phyloP scores from a whole-genome alignment of 208 protist species.

The Trypanosoma caninum region DNA sequence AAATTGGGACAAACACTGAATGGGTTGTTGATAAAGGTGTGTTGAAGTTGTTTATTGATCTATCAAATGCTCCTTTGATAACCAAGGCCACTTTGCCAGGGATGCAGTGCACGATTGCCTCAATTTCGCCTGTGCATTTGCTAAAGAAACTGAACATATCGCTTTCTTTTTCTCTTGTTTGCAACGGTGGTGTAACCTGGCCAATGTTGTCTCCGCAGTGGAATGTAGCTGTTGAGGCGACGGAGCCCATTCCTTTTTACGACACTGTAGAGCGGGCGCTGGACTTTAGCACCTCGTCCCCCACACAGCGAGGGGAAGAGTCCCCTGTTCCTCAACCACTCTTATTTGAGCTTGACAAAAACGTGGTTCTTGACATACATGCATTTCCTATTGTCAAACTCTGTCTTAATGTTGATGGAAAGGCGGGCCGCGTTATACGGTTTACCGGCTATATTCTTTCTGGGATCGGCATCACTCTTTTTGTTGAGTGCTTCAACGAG shows the following conservation, averaged over 20 bases:
- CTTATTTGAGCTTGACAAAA: constrained; percentile 8
- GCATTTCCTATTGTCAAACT: constrained; percentile 9
- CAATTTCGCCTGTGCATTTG: no score
- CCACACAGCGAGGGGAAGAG: not conserved
- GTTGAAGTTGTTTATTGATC: constrained; percentile 15
- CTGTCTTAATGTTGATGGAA: constrained; percentile 12
- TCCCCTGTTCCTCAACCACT: not conserved
- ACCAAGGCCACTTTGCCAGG: not conserved
- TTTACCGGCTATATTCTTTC: constrained; percentile 14
- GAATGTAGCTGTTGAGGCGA: not conserved
- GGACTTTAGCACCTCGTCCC: not conserved
- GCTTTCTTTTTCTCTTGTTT: no score
- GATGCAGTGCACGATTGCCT: not conserved
- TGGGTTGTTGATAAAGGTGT: constrained; percentile 7
- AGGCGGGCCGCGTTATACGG: not conserved
- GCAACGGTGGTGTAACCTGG: constrained; percentile 9
- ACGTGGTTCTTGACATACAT: constrained; percentile 5
- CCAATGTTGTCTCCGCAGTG: constrained; percentile 4
- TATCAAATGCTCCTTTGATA: constrained; percentile 10
- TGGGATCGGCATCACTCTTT: constrained; percentile 14
- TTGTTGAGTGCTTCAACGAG: not conserved
- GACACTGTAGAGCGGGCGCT: constrained; percentile 3
- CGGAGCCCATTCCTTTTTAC: not conserved
- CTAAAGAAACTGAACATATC: no score
- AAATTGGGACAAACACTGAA: not conserved